Evolutionary conservation across 257 asterid genomes (phyloP), one percentile per base, ranked within the genome.

Genomic region (Cinchona pubescens): DNA sequence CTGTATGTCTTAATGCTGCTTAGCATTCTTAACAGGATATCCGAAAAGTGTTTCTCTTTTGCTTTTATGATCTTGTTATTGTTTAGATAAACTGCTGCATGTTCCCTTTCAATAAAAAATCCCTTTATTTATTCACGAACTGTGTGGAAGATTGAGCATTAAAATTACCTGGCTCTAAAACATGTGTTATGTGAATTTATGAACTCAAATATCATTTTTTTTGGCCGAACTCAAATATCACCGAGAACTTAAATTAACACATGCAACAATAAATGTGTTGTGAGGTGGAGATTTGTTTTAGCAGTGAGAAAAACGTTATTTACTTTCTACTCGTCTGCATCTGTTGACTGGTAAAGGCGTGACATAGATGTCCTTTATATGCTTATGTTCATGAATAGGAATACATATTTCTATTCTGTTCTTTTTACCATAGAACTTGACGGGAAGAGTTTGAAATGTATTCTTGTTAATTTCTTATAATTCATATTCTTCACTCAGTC

Each of bases 1-100:
- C 67, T 92, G 98, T 92, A 92, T 65, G 96, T 78, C 70, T 29
- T 49, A 65, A 53, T 74, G 68, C 61, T 64, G 48, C 51, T 72
- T 29, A n/a, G 40, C 58, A 32, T 55, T 55, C 48, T 37, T 38
- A 64, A 35, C 62, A 51, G 16, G 67, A 34, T 27, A 30, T 64
- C 55, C 27, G 19, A 35, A 29, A 21, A 9, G 43, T 64, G 27
- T 42, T 16, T 7, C 35, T 49, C 69, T 60, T 61, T 71, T 65
- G 48, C 43, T 11, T 13, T 58, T 30, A 59, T 76, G 14, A 56
- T 46, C n/a, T 55, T 27, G 37, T 51, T 29, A 60, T 21, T 40
- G 51, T 30, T 23, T 37, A 23, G n/a, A 7, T 59, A 34, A 45
- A 59, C 7, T 6, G 16, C 19, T 15, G 32, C 34, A 42, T 11